These are phyloP conservation scores for Globisporangium sylvaticum DNA, from an alignment of 352 stramenopile genomes.

Conservation along the genomic window DNA sequence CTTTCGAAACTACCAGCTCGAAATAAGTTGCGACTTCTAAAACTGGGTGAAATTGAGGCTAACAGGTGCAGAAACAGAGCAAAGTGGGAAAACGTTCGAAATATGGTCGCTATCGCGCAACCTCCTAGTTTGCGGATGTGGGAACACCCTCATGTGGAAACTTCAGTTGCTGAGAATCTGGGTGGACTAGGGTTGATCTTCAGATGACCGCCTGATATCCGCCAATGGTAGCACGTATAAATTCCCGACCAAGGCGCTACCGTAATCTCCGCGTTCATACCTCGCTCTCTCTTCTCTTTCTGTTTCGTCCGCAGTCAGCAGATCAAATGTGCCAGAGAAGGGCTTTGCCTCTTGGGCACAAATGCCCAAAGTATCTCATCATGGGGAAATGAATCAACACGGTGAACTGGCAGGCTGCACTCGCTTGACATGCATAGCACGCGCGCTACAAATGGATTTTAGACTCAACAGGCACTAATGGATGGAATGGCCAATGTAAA, in stretches of 20 bases:
- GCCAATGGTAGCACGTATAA: neutral
- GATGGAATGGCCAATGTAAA: neutral
- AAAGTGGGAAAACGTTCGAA: neutral
- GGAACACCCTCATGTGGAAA: neutral
- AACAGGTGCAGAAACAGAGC: neutral
- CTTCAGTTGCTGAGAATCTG: conserved; percentile 1
- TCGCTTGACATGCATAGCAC: too few relatives aligned
- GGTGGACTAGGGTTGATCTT: conserved; percentile 10
- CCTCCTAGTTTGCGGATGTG: neutral
- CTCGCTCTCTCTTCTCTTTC: too few relatives aligned
- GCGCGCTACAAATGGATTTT: too few relatives aligned
- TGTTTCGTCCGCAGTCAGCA: neutral
- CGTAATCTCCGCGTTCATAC: neutral
- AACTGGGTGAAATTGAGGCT: neutral
- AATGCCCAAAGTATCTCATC: neutral
- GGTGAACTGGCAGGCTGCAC: neutral
- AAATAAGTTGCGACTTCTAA: conserved; percentile 1
- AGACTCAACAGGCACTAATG: neutral
- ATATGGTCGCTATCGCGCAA: neutral
- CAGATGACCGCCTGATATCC: neutral
- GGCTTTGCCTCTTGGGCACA: neutral
- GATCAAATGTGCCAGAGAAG: neutral
- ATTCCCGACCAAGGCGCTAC: neutral
- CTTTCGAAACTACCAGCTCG: neutral
- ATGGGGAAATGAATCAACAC: neutral